Conservation (phyloP, 2,329 filamentous ascomycete genomes). For the Fusarium paranaense region DNA sequence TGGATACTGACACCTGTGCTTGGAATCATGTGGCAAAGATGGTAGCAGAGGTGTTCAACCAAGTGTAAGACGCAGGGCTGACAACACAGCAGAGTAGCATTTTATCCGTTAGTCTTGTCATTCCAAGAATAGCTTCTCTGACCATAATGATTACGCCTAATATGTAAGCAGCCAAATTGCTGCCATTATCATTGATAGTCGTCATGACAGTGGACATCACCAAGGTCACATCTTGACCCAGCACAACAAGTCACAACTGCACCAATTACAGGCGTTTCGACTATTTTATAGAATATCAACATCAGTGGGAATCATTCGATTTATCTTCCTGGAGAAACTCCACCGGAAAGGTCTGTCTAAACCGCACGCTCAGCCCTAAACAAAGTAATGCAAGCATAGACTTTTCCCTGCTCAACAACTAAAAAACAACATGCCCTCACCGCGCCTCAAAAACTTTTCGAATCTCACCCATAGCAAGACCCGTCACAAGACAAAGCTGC, state of each 20-base stretch:
- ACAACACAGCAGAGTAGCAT: neutral
- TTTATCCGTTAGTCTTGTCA: neutral
- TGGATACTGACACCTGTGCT: neutral
- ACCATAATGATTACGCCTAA: neutral
- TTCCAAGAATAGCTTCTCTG: neutral
- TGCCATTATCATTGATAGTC: neutral
- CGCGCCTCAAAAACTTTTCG: neutral
- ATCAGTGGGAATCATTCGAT: neutral
- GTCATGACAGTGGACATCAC: neutral
- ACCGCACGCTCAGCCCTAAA: neutral
- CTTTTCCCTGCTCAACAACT: neutral
- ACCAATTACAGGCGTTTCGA: neutral
- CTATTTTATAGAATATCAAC: neutral
- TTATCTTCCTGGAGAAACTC: neutral
- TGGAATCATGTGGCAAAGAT: neutral
- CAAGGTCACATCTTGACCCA: neutral
- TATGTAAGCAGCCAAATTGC: neutral
- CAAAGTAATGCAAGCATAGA: neutral
- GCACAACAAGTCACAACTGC: neutral
- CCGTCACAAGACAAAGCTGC: conserved; percentile 49
- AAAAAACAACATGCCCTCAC: too few relatives aligned
- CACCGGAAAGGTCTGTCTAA: neutral
- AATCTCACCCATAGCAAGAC: neutral
- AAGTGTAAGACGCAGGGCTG: neutral
- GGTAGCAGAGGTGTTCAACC: neutral